Percentiles rank a stretch among this genome's conserved stretches.
Conservation (phyloP, 1,139 yeast genomes). For the Saccharomyces hybrid region DNA sequence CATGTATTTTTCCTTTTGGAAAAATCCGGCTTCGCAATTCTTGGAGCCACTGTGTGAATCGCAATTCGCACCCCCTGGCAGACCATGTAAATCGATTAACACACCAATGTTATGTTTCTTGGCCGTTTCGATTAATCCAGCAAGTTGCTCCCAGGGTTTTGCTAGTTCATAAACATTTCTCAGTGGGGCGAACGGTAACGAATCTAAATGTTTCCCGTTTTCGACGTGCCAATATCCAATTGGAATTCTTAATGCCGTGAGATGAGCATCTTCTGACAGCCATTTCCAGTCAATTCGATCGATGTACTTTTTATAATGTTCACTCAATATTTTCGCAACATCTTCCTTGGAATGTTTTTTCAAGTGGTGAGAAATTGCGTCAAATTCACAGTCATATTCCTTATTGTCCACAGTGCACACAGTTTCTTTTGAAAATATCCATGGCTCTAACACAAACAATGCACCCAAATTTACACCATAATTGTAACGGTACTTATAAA, state of each 20-base stretch:
- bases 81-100: conserved; percentile 75
- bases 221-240: conserved; percentile 84
- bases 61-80: conserved; percentile 89
- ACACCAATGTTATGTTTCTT: conserved; percentile 51
- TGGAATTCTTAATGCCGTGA: conserved; percentile 76
- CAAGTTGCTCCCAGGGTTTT: conserved; percentile 48
- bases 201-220: conserved; percentile 47
- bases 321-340: conserved; percentile 50
- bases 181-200: conserved; percentile 53
- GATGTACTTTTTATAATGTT: conserved; percentile 64
- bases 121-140: conserved; percentile 27
- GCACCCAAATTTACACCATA: conserved; percentile 87
- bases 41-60: conserved; percentile 73
- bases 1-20: conserved; percentile 36
- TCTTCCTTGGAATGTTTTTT: conserved; percentile 46
- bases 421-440: conserved; percentile 54
- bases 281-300: conserved; percentile 65
- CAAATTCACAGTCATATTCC: conserved; percentile 44
- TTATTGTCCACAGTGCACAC: background rate
- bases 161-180: conserved; percentile 57
- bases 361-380: conserved; percentile 51
- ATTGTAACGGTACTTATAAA: conserved; percentile 60
- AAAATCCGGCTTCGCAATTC: conserved; percentile 59
- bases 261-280: conserved; percentile 50
- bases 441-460: conserved; percentile 71